Base-by-base conservation (phyloP, 2,329 filamentous ascomycete species). In the Monilinia fructicola region DNA sequence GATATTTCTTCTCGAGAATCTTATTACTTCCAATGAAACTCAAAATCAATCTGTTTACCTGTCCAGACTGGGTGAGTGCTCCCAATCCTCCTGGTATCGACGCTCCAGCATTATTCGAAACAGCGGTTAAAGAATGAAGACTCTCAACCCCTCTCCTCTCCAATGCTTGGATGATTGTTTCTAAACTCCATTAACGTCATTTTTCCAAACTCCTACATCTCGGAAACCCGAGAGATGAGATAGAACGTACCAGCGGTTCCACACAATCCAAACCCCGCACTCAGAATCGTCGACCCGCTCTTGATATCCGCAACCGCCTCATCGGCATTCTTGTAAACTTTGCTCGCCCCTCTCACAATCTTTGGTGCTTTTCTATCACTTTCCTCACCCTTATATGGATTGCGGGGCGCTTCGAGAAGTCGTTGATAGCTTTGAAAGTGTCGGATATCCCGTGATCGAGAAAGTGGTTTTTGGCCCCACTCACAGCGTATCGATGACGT, bases 1-100 rank as follows among this genome's bases (percentile, higher is more conserved):
- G 77, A 72, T 93, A 93, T 77, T 89, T 88, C 72, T 84, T 84
- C 78, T 93, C 90, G 53, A 93, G 81, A 7, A 82, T 83, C 77
- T 91, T 93, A 77, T 93, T 93, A 70, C 89, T 87, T 10, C 90
- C 90, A 12, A 93, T 84, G 69, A 90, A 93, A 12, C 88, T 91
- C 38, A 91, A 81, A 68, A 93, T 87, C 75, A 93, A 85, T 66
- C 88, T 87, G 69, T 85, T 82, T 44, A 93, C 81, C 73, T 92
- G 89, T 21, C 89, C 89, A 0, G 86, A 85, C 66, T 86, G 83
- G 0, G 89, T 85, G 38, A 93, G 82, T 16, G 85, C 83, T 1
- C 89, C 86, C 21, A 93, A 79, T 1, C 90, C 90, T 6, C 87
- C 84, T 64, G 83, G 85, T 40, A 87, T 86, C 46, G 89, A 86